These are phyloP conservation scores for Fusarium coffeatum DNA, from an alignment of 2,329 filamentous ascomycete species.

Conservation along the genomic window DNA sequence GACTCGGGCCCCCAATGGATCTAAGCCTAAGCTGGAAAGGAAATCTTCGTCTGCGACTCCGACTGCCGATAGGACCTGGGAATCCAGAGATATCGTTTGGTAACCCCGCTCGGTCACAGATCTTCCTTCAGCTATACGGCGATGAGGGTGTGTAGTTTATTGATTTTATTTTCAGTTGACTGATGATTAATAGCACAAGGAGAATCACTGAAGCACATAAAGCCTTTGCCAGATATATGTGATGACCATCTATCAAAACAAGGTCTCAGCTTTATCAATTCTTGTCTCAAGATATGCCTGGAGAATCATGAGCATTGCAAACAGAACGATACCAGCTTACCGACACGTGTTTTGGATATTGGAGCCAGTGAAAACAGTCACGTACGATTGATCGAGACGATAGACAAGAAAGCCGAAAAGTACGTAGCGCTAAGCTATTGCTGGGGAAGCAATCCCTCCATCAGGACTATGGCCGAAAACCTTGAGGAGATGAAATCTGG, in stretches of 20 bases:
- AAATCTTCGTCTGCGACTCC: background rate
- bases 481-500: slow-evolving; percentile 18
- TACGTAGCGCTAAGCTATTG: slow-evolving; percentile 41
- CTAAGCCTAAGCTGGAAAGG: background rate
- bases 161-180: fast-evolving
- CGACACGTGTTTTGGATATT: slow-evolving; percentile 31
- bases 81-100: slow-evolving; percentile 29
- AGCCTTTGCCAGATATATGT: slow-evolving; percentile 28
- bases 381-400: slow-evolving; percentile 12
- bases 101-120: background rate
- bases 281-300: slow-evolving; percentile 18
- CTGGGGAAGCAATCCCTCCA: slow-evolving; percentile 19
- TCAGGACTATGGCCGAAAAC: slow-evolving; percentile 10
- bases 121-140: slow-evolving; percentile 27
- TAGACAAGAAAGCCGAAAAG: background rate
- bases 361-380: background rate
- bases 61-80: slow-evolving; percentile 21
- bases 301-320: slow-evolving; percentile 14
- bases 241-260: slow-evolving; percentile 23
- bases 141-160: slow-evolving; percentile 1
- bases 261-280: slow-evolving; percentile 17
- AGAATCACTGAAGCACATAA: slow-evolving; percentile 14
- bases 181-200: slow-evolving; percentile 9
- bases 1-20: background rate
- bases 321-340: background rate